phyloP scores from a whole-genome alignment of 2,329 filamentous ascomycete genomes.

The Beauveria varroae region DNA sequence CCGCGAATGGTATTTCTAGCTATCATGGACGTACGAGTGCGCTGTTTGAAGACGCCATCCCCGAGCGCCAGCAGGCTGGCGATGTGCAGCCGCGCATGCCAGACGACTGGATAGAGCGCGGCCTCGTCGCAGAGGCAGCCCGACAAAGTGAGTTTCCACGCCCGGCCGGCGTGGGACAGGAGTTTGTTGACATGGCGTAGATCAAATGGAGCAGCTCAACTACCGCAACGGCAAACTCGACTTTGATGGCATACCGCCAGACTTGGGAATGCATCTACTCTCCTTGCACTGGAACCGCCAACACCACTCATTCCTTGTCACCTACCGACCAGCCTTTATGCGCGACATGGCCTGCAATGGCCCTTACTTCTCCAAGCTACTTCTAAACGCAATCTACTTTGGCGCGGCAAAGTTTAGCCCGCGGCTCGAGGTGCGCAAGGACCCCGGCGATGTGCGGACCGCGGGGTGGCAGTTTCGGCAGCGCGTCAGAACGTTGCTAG shows the following conservation, averaged over 20 bases:
- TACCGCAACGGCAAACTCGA: not conserved
- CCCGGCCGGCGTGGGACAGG: too few species aligned
- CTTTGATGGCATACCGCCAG: slow-evolving; percentile 44
- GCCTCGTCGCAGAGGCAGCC: too few species aligned
- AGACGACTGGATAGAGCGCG: too few species aligned
- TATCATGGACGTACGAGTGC: too few species aligned
- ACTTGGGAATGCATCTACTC: slow-evolving; percentile 43
- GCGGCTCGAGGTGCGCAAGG: slow-evolving; percentile 35
- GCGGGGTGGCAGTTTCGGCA: slow-evolving; percentile 40
- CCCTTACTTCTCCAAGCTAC: slow-evolving; percentile 47
- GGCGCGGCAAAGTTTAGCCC: slow-evolving; percentile 38
- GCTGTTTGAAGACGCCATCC: too few species aligned
- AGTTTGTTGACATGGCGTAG: too few species aligned
- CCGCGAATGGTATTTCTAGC: too few species aligned
- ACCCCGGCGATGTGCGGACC: slow-evolving; percentile 37
- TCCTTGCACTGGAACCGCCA: slow-evolving; percentile 47
- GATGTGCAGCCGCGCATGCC: too few species aligned
- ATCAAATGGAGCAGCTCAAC: not conserved
- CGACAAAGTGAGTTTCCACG: too few species aligned
- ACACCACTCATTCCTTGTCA: slow-evolving; percentile 40
- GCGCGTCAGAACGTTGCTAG: slow-evolving; percentile 37
- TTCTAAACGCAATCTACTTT: slow-evolving; percentile 48
- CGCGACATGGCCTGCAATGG: slow-evolving; percentile 45
- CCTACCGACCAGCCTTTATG: slow-evolving; percentile 47
- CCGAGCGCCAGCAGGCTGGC: too few species aligned